Evolutionary conservation across 2,329 filamentous ascomycete species (phyloP).

Genomic region (Microdochium bolleyi): DNA sequence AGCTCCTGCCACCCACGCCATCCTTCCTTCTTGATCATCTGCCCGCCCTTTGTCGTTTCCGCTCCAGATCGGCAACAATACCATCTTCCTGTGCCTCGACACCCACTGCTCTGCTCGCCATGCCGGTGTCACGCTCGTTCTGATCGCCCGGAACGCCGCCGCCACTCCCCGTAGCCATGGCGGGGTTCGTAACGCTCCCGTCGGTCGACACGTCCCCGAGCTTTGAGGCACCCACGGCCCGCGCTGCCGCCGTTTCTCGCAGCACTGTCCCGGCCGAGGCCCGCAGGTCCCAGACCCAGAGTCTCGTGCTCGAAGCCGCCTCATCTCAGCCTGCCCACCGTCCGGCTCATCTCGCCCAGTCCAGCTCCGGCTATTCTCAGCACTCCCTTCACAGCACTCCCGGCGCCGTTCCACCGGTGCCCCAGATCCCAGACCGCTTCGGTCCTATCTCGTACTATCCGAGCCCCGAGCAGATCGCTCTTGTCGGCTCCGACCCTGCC

Average conservation of each 20-base stretch:
- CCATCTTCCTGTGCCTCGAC: too few relatives aligned
- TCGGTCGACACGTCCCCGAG: not conserved
- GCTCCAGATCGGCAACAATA: too few relatives aligned
- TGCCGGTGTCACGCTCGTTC: not conserved
- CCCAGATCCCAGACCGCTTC: not conserved
- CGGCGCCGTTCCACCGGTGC: not conserved
- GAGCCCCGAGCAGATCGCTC: conserved; percentile 3
- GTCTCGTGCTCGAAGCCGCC: not conserved
- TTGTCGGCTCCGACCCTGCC: conserved; percentile 2
- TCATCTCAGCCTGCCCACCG: not conserved
- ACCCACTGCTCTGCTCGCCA: not conserved
- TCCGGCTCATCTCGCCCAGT: not conserved
- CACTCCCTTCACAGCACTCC: not conserved
- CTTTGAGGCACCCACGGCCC: not conserved
- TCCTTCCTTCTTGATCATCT: too few relatives aligned
- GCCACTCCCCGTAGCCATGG: not conserved
- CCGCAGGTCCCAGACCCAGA: not conserved
- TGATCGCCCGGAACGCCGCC: not conserved
- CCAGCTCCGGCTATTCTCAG: not conserved
- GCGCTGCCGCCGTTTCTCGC: not conserved
- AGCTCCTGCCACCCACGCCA: too few relatives aligned
- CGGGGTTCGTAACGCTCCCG: not conserved
- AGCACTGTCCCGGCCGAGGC: not conserved
- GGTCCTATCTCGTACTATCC: not conserved
- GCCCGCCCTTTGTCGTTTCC: too few relatives aligned